Evolutionary conservation across 176 grass and related monocot species (phyloP), one percentile per base, ranked within the genome.

Genomic region (Aechmea fasciata): DNA sequence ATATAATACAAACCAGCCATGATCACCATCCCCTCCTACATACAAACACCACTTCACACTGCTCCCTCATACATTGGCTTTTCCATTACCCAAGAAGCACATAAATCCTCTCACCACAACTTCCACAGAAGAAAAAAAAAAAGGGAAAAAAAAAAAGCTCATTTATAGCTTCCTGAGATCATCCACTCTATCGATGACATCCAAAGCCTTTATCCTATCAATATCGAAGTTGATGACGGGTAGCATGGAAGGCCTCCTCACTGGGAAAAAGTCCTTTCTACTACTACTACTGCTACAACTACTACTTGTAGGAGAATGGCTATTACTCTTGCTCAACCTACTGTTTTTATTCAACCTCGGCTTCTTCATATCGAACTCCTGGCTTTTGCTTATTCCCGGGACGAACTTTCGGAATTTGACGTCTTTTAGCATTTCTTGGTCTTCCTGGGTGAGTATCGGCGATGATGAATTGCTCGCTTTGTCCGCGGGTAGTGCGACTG

Each of bases 241-340:
- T 19, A 99, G 80, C 69, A 69, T 79, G 63, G 90, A 84, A 17
- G 74, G 49, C 73, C 94, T 85, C 76, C 89, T 92, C 47, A 81
- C 77, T 9, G 69, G 22, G 13, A 84, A 33, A 63, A 80, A 57
- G 8, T 88, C 84, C 68, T 85, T 93, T 51, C 74, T 87, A 57
- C 47, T 75, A 48, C 77, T 74, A 61, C 82, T 93, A 52, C 78
- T 87, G n/a, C n/a, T n/a, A n/a, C n/a, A n/a, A 51, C 47, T 73
- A 33, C 77, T 77, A 61, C 82, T 70, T 19, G 75, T 79, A 41
- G 95, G 87, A 50, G 95, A 90, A 59, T 99, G 87, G 24, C 81
- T 99, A 76, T 84, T 99, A 65, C 95, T 99, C 80, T 90, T 99
- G 85, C 80, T 93, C 82, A 99, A 80, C 81, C 95, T 87, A 63